phyloP scores from a whole-genome alignment of 2,329 filamentous ascomycete species.

The Lachnellula arida region DNA sequence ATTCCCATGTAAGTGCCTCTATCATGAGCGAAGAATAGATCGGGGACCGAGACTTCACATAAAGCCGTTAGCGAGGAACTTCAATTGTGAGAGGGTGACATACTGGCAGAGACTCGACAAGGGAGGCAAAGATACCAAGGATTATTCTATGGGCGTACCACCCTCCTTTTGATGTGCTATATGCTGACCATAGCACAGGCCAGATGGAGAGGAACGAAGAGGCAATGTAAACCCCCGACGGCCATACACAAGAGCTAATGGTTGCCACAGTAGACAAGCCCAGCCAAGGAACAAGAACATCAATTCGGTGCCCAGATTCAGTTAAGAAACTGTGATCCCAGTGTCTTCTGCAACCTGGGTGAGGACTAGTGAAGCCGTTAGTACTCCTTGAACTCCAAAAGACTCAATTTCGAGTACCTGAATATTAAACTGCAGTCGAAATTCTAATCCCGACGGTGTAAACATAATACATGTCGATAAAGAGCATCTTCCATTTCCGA shows the following conservation, averaged over 20 bases:
- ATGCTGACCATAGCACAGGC: constrained; percentile 33
- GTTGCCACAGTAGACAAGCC: constrained; percentile 47
- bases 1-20: constrained; percentile 36
- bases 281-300: constrained; percentile 48
- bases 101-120: constrained; percentile 17
- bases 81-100: neutral
- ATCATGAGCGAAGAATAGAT: constrained; percentile 39
- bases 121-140: constrained; percentile 13
- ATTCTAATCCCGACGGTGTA: constrained; percentile 5
- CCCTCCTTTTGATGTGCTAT: constrained; percentile 11
- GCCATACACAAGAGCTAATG: constrained; percentile 45
- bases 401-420: neutral
- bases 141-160: constrained; percentile 19
- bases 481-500: constrained; percentile 26
- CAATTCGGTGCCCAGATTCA: constrained; percentile 44
- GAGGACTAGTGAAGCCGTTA: constrained; percentile 32
- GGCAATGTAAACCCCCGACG: constrained; percentile 7
- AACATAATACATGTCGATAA: neutral
- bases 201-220: constrained; percentile 24
- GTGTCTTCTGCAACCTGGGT: constrained; percentile 41
- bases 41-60: constrained; percentile 24
- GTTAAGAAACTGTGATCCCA: constrained; percentile 30
- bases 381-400: neutral
- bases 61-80: neutral
- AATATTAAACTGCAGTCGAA: constrained; percentile 25